phyloP scores from a whole-genome alignment of 805 yeast genomes.

The Tetrapisispora fleetii region DNA sequence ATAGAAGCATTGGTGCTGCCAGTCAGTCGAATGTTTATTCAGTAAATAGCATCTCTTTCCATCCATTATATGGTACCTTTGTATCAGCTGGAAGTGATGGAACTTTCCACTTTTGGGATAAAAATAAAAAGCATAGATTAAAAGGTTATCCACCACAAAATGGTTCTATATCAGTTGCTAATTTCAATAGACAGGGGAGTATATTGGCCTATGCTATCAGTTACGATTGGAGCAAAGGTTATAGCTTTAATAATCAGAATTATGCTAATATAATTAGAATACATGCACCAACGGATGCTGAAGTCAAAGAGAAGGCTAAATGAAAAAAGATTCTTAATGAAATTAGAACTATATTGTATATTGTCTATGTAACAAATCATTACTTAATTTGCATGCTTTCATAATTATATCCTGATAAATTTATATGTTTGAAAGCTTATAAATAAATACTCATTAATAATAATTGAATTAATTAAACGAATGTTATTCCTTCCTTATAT shows the following conservation, averaged over 20 bases:
- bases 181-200: conserved; percentile 73
- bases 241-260: conserved; percentile 63
- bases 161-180: conserved; percentile 62
- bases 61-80: conserved; percentile 84
- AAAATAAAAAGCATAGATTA: conserved; percentile 79
- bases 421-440: not conserved
- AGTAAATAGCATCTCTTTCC: conserved; percentile 73
- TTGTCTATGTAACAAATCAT: not conserved
- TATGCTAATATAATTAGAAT: conserved; percentile 67
- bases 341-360: not conserved
- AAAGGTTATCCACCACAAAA: conserved; percentile 64
- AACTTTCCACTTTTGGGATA: conserved; percentile 93
- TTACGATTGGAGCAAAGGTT: conserved; percentile 95
- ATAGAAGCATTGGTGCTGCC: conserved; percentile 37
- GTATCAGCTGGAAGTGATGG: conserved; percentile 95
- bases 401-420: too few species aligned
- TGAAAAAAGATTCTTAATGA: not conserved
- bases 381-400: not conserved
- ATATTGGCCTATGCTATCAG: conserved; percentile 86
- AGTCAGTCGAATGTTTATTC: conserved; percentile 65
- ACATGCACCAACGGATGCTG: conserved; percentile 81
- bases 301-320: conserved; percentile 43
- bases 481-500: too few species aligned
- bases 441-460: too few species aligned
- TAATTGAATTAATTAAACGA: not conserved